Conservation (phyloP, 2,329 filamentous ascomycete species). For the Thermomyces lanuginosus region DNA sequence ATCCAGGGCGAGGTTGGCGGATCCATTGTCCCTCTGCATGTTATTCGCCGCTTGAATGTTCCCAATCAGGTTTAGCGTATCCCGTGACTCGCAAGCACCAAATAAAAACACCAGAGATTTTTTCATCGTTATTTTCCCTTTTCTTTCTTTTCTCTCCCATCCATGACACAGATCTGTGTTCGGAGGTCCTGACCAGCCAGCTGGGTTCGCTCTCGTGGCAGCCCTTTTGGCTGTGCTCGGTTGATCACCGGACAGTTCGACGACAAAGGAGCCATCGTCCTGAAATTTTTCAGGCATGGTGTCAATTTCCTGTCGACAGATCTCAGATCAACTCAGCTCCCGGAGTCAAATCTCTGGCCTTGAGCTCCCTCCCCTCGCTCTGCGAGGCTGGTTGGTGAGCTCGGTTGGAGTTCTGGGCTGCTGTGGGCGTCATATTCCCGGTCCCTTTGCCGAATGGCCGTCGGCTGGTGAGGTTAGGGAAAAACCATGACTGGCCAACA, state of each 20-base stretch:
- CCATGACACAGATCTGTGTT: conserved; percentile 63
- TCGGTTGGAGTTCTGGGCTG: conserved; percentile 39
- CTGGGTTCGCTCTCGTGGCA: conserved; percentile 16
- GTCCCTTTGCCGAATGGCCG: conserved; percentile 67
- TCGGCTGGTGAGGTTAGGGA: conserved; percentile 79
- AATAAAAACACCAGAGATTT: conserved; percentile 18
- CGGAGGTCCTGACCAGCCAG: conserved; percentile 52
- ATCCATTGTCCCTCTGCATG: too few species aligned
- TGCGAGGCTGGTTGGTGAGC: conserved; percentile 48
- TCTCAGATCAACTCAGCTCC: conserved; percentile 59
- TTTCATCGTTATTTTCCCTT: conserved; percentile 19
- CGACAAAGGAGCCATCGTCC: conserved; percentile 64
- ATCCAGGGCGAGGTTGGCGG: too few species aligned
- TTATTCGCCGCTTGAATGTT: too few species aligned
- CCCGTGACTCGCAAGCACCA: too few species aligned
- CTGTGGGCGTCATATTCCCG: conserved; percentile 71
- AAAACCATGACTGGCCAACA: conserved; percentile 71
- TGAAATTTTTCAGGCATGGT: conserved; percentile 52
- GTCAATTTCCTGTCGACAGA: conserved; percentile 91
- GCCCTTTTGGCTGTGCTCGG: conserved; percentile 43
- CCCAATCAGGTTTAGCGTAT: conserved; percentile 12
- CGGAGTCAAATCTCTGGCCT: conserved; percentile 37
- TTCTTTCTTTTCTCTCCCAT: conserved; percentile 23
- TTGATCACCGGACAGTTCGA: conserved; percentile 78
- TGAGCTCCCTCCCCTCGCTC: conserved; percentile 42